Evolutionary conservation across 202 grass and related monocot genomes (phyloP).

Genomic region (Zizania palustris): DNA sequence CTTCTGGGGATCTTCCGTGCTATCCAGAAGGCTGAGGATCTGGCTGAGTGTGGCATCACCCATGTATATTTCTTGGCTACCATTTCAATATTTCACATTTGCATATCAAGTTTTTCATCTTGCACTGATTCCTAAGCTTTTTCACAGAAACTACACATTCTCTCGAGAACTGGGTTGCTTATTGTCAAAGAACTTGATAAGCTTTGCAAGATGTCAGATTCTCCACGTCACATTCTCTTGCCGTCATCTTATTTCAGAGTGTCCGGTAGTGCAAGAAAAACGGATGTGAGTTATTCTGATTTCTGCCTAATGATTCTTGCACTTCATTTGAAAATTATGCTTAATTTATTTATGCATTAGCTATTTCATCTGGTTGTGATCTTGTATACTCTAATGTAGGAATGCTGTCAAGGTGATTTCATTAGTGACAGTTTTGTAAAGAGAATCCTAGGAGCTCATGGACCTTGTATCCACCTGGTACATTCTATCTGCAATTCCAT

Average conservation of each 20-base stretch:
- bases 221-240: conserved; percentile 69
- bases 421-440: conserved; percentile 74
- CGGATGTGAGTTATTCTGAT: conserved; percentile 49
- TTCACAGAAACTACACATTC: conserved; percentile 82
- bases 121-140: conserved; percentile 42
- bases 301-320: background rate
- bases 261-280: conserved; percentile 49
- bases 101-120: conserved; percentile 35
- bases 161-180: conserved; percentile 78
- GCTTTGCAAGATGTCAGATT: conserved; percentile 62
- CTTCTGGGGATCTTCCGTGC: conserved; percentile 74
- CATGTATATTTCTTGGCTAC: conserved; percentile 46
- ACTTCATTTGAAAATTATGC: conserved; percentile 15
- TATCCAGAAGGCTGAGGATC: conserved; percentile 87
- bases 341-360: conserved; percentile 22
- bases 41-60: conserved; percentile 56
- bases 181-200: conserved; percentile 68
- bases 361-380: background rate
- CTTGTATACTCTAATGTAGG: conserved; percentile 42
- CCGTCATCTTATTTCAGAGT: conserved; percentile 84
- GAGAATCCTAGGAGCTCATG: conserved; percentile 69
- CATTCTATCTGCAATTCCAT: conserved; percentile 26
- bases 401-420: conserved; percentile 43
- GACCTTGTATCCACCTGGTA: conserved; percentile 60
- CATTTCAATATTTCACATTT: conserved; percentile 34